A percentile compares a stretch with the other conserved stretches of the same genome.
Evolutionary conservation across 495 filamentous ascomycete species (phyloP).

Genomic region (Trichoderma virens): DNA sequence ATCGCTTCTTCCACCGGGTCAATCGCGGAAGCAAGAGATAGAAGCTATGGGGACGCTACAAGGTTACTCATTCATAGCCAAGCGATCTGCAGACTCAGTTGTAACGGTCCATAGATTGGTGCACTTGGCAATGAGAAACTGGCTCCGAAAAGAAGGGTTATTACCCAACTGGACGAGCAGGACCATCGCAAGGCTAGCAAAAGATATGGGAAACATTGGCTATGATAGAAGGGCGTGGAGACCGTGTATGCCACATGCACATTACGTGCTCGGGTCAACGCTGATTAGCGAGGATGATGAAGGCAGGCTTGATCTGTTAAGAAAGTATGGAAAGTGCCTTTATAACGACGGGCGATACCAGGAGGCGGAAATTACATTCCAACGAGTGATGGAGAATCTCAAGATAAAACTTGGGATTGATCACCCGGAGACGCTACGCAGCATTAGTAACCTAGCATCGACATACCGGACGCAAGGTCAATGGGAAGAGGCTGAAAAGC

Average conservation of each 20-base stretch:
- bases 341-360: conserved; percentile 23
- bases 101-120: conserved; percentile 39
- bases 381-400: conserved; percentile 20
- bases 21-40: conserved; percentile 13
- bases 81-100: conserved; percentile 15
- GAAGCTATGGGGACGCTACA: conserved; percentile 26
- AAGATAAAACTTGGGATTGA: conserved; percentile 25
- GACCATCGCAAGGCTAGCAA: conserved; percentile 19
- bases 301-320: too few species aligned
- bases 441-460: conserved; percentile 17
- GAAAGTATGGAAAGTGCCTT: not conserved
- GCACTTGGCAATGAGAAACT: conserved; percentile 34
- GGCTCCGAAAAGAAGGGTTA: conserved; percentile 17
- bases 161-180: conserved; percentile 12
- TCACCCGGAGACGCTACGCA: conserved; percentile 26
- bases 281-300: too few species aligned
- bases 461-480: conserved; percentile 25
- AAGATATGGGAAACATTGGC: conserved; percentile 14
- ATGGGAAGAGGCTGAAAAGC: conserved; percentile 28
- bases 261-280: conserved; percentile 1
- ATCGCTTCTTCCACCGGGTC: conserved; percentile 20
- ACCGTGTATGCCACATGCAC: conserved; percentile 24
- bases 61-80: conserved; percentile 26
- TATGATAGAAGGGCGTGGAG: conserved; percentile 18
- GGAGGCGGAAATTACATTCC: conserved; percentile 27